Evolutionary conservation across 2,329 filamentous ascomycete genomes (phyloP), one percentile per base, ranked within the genome.

Genomic region (Botrytis hyacinthi): DNA sequence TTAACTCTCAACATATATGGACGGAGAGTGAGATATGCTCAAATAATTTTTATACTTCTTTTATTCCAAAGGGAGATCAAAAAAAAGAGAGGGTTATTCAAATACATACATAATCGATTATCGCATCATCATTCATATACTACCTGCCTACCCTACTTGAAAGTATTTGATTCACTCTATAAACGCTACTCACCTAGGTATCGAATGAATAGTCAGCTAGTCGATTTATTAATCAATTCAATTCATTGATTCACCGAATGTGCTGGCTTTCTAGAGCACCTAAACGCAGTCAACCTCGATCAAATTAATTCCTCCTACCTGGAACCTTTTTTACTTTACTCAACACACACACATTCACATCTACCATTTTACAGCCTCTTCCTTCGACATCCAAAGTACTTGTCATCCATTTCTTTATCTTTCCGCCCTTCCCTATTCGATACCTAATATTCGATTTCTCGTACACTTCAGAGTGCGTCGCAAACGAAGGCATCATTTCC

Each of bases 401-500:
- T 61, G 37, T 70, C 35, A 63, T 65, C 66, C 67, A n/a, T 44
- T 74, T 72, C 73, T 54, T 75, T 26, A 26, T 63, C 70, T 32
- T 40, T 37, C 59, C 69, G 61, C n/a, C 59, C 40, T 42, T 42
- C 37, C 48, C 51, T 14, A 69, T 57, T 51, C 44, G 46, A 65
- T 57, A 54, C 46, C 20, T 35, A 42, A 54, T 44, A 59, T 66
- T 67, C 61, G 60, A 65, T 71, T 71, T 71, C 70, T 71, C 73
- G 68, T 73, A 74, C 73, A 74, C 67, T 72, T 73, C 73, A 74
- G 59, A 59, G 72, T 72, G 75, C 74, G 73, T 79, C 76, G 76
- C 78, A 78, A 79, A 79, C 77, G 73, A 76, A 62, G 66, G 66
- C 67, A 73, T 65, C n/a, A 70, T 74, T 61, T 71, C 71, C 72